phyloP scores from a whole-genome alignment of 129 eudicot genomes.

The Dittrichia graveolens region DNA sequence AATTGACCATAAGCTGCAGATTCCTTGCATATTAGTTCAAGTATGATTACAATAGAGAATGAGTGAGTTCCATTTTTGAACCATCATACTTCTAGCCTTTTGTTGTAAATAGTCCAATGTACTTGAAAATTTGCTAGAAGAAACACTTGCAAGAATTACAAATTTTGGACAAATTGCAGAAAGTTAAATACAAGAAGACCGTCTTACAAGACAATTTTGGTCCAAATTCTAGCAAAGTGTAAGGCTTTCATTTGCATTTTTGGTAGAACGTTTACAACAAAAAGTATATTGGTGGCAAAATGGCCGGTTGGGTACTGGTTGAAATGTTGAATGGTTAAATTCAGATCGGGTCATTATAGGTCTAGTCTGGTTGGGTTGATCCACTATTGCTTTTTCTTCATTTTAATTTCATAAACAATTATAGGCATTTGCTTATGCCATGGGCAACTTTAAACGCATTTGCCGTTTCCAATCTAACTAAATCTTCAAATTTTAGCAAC shows the following conservation, averaged over 20 bases:
- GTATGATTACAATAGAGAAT: not conserved
- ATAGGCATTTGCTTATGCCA: not conserved
- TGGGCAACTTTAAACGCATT: too few species aligned
- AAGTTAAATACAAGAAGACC: slow-evolving; percentile 6
- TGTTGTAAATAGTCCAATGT: not conserved
- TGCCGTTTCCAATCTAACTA: too few species aligned
- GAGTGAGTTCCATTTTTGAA: not conserved
- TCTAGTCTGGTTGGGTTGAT: not conserved
- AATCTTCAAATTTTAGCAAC: too few species aligned
- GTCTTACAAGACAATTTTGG: not conserved
- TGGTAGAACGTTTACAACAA: not conserved
- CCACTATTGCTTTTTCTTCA: not conserved
- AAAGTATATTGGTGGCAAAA: not conserved
- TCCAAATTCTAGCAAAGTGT: not conserved
- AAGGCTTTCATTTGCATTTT: not conserved
- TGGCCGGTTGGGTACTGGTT: not conserved
- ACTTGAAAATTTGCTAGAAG: not conserved
- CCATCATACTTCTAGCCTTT: slow-evolving; percentile 1
- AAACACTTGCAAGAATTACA: slow-evolving; percentile 6
- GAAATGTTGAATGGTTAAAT: too few species aligned
- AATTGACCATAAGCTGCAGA: slow-evolving; percentile 95
- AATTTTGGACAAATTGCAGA: not conserved
- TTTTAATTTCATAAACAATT: not conserved
- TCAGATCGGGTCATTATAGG: not conserved
- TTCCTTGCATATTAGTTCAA: slow-evolving; percentile 19